Conservation (phyloP, 371 early-diverging fungal genomes). For the Syncephalastrum racemosum region DNA sequence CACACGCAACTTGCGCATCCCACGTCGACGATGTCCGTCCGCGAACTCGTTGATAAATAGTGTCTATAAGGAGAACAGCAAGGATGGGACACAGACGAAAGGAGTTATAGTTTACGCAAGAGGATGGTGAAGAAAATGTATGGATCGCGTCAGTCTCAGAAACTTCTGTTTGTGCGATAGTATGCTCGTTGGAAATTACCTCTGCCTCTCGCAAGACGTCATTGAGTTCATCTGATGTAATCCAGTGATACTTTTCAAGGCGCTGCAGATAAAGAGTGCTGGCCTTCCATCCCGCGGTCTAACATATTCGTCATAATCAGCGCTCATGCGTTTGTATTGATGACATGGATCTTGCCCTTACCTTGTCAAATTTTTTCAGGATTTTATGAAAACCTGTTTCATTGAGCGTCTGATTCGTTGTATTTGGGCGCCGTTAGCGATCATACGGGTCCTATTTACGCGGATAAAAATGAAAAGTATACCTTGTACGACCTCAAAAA, state of each 20-base stretch:
- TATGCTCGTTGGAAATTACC: slow-evolving; percentile 20
- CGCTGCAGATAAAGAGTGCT: slow-evolving; percentile 53
- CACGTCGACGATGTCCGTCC: slow-evolving; percentile 65
- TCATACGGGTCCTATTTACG: not conserved
- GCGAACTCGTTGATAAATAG: slow-evolving; percentile 67
- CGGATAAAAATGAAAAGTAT: not conserved
- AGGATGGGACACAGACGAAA: not conserved
- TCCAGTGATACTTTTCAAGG: slow-evolving; percentile 62
- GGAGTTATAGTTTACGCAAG: too few species aligned
- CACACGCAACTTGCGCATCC: slow-evolving; percentile 67
- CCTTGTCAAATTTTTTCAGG: slow-evolving; percentile 79
- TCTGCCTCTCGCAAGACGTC: slow-evolving; percentile 61
- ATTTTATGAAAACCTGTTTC: slow-evolving; percentile 77
- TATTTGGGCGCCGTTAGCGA: not conserved
- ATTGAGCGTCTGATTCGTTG: slow-evolving; percentile 52
- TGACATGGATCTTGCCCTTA: slow-evolving; percentile 12
- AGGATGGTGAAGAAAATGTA: not conserved
- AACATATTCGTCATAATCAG: slow-evolving; percentile 8
- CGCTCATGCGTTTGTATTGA: slow-evolving; percentile 17
- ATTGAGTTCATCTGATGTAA: slow-evolving; percentile 53
- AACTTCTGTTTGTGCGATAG: not conserved
- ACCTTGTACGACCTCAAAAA: slow-evolving; percentile 75
- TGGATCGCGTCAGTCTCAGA: not conserved
- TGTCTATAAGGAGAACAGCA: slow-evolving; percentile 25
- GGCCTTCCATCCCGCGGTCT: slow-evolving; percentile 53